phyloP scores from a whole-genome alignment of 305 asterid species.

The Fraxinus xanthoxyloides region DNA sequence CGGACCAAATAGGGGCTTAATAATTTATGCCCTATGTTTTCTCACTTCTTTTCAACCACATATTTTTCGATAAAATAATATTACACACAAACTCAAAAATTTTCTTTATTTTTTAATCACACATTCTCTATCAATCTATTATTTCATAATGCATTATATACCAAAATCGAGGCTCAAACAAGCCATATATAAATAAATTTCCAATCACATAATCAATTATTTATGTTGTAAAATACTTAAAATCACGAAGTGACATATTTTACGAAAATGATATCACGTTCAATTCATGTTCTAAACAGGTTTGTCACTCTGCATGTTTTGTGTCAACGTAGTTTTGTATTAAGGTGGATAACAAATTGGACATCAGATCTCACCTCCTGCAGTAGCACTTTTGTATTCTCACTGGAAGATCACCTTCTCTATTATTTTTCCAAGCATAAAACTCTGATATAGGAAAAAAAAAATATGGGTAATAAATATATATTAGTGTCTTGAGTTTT shows the following conservation, averaged over 20 bases:
- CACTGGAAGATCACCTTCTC: neutral
- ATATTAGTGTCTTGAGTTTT: no score
- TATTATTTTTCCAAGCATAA: neutral
- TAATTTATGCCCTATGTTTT: no score
- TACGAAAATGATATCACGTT: neutral
- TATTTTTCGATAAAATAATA: no score
- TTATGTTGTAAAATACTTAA: neutral
- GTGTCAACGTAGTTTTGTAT: neutral
- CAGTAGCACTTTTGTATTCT: neutral
- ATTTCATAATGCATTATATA: neutral
- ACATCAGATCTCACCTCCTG: neutral
- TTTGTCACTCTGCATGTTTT: neutral
- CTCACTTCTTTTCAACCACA: no score
- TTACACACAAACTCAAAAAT: neutral
- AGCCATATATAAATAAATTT: neutral
- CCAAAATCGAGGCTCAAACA: neutral
- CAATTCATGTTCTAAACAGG: neutral
- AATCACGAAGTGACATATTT: neutral
- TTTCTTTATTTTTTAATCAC: neutral
- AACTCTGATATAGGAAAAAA: neutral
- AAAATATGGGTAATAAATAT: neutral
- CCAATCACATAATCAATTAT: neutral
- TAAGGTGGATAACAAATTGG: neutral
- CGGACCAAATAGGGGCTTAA: no score
- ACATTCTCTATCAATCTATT: no score